These are phyloP conservation scores for Cryphonectria carpinicola DNA, from an alignment of 2,329 filamentous ascomycete genomes.

Conservation along the genomic window DNA sequence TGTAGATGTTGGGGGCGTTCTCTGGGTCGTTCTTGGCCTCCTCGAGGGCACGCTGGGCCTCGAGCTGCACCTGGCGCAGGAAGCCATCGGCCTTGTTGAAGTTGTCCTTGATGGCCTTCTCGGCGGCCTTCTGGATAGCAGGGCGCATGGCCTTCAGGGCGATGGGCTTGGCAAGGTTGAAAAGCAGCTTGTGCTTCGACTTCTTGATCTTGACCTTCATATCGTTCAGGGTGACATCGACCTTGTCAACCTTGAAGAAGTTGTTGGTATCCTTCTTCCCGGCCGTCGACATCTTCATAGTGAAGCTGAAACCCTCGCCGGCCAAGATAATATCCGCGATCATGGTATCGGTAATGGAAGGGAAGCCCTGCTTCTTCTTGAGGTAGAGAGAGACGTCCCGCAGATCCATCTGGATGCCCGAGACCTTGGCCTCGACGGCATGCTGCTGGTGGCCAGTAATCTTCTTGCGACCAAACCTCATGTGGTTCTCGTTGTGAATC, in stretches of 20 bases:
- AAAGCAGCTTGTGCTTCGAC: slow-evolving; percentile 92
- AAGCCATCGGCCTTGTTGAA: slow-evolving; percentile 75
- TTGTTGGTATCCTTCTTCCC: slow-evolving; percentile 75
- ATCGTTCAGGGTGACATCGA: slow-evolving; percentile 79
- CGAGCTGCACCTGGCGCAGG: slow-evolving; percentile 77
- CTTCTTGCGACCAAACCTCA: slow-evolving; percentile 91
- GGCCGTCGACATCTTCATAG: slow-evolving; percentile 82
- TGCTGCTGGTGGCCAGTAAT: slow-evolving; percentile 81
- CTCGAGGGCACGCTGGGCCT: slow-evolving; percentile 74
- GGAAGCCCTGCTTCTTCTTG: slow-evolving; percentile 94
- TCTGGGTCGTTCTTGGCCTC: slow-evolving; percentile 71
- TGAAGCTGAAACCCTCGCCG: slow-evolving; percentile 88
- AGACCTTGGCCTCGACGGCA: slow-evolving; percentile 78
- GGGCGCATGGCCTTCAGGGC: slow-evolving; percentile 84
- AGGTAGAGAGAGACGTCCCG: slow-evolving; percentile 92
- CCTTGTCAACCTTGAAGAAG: slow-evolving; percentile 94
- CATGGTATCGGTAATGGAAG: slow-evolving; percentile 82
- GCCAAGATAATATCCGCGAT: slow-evolving; percentile 86
- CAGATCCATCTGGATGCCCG: slow-evolving; percentile 91
- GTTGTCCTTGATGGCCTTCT: slow-evolving; percentile 85
- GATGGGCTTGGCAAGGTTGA: slow-evolving; percentile 83
- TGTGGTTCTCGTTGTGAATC: slow-evolving; percentile 89
- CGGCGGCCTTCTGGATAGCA: slow-evolving; percentile 81
- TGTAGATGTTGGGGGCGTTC: slow-evolving; percentile 80
- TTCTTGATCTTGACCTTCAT: slow-evolving; percentile 89